Evolutionary conservation across 495 filamentous ascomycete genomes (phyloP).

Genomic region (Achaetomiella virescens): DNA sequence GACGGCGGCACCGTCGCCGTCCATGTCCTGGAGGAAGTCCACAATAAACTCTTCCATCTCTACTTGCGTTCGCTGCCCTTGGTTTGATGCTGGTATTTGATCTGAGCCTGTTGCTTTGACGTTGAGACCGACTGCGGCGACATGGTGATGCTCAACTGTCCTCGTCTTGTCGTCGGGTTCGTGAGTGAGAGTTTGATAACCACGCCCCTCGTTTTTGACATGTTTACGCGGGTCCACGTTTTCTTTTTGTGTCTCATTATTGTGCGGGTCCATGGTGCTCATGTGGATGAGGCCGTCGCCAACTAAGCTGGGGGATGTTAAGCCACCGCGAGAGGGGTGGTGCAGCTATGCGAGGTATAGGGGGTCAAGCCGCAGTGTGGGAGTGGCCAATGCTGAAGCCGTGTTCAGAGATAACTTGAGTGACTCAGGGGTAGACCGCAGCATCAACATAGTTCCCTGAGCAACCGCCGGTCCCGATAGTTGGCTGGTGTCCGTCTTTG

Average conservation of each 20-base stretch:
- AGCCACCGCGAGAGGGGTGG: background rate
- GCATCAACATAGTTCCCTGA: too few relatives aligned
- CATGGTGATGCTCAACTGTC: background rate
- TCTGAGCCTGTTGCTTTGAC: background rate
- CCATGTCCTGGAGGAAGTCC: background rate
- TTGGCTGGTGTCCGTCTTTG: too few relatives aligned
- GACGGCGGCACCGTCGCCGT: slow-evolving; percentile 5
- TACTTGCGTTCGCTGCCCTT: background rate
- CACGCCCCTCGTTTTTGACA: background rate
- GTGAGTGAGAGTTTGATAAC: background rate
- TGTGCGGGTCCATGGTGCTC: slow-evolving; percentile 5
- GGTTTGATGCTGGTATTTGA: background rate
- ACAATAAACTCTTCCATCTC: slow-evolving; percentile 1
- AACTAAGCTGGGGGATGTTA: slow-evolving; percentile 2
- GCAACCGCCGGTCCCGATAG: too few relatives aligned
- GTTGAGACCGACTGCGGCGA: background rate
- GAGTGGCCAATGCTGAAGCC: background rate
- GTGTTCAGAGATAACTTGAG: too few relatives aligned
- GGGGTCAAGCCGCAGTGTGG: background rate
- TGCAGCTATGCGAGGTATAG: background rate
- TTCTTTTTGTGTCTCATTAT: background rate
- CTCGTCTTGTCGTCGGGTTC: slow-evolving; percentile 10
- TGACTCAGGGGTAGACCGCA: background rate
- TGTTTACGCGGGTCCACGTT: background rate
- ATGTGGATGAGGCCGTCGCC: background rate